These are phyloP conservation scores for Sporothrix phasma DNA, from an alignment of 2,329 filamentous ascomycete genomes.

Conservation along the genomic window DNA sequence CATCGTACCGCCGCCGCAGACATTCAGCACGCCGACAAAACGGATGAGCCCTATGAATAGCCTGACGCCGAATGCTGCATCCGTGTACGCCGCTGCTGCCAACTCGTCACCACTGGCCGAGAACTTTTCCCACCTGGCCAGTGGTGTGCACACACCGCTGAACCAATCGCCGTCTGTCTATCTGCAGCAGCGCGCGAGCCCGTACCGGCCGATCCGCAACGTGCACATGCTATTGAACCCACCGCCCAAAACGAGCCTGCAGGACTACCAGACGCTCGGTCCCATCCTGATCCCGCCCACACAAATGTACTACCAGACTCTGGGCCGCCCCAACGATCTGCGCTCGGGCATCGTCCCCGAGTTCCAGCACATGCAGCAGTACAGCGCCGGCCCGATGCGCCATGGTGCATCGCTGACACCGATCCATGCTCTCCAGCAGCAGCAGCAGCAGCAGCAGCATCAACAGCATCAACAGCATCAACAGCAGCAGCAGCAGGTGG, in stretches of 20 bases:
- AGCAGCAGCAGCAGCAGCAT: slow-evolving; percentile 5
- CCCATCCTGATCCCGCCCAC: slow-evolving; percentile 41
- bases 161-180: slow-evolving; percentile 82
- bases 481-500: slow-evolving; percentile 7
- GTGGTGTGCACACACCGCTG: slow-evolving; percentile 49
- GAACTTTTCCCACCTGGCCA: slow-evolving; percentile 38
- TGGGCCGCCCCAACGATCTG: slow-evolving; percentile 59
- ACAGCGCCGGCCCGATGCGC: slow-evolving; percentile 4
- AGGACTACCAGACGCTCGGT: slow-evolving; percentile 53
- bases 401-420: slow-evolving; percentile 14
- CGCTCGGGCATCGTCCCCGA: slow-evolving; percentile 63
- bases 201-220: slow-evolving; percentile 81
- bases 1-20: slow-evolving; percentile 16
- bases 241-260: slow-evolving; percentile 68
- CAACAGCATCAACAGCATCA: slow-evolving; percentile 14
- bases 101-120: slow-evolving; percentile 60
- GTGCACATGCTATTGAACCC: slow-evolving; percentile 88
- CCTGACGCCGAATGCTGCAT: slow-evolving; percentile 28
- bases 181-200: slow-evolving; percentile 78
- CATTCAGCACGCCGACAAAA: slow-evolving; percentile 43
- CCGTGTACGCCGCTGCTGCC: slow-evolving; percentile 46
- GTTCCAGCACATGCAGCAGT: slow-evolving; percentile 27
- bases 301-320: slow-evolving; percentile 74
- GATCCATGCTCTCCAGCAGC: slow-evolving; percentile 14
- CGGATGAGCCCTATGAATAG: slow-evolving; percentile 42